Conservation (phyloP, 768 basidiomycete genomes). For the Clitopilus hobsonii region DNA sequence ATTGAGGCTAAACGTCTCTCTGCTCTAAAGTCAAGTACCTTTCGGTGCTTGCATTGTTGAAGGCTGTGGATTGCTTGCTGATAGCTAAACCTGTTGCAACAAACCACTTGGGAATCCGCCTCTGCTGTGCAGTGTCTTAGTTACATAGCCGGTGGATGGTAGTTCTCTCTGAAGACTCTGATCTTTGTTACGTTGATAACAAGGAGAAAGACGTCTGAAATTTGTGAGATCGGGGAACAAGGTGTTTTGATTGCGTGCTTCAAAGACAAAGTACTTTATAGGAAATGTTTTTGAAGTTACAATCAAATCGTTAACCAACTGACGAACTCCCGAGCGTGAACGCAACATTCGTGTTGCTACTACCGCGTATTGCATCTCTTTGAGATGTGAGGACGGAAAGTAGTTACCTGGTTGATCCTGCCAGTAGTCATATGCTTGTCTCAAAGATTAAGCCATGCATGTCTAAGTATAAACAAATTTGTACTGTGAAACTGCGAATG, state of each 20-base stretch:
- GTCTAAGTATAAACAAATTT: slow-evolving; percentile 72
- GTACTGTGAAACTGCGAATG: slow-evolving; percentile 78
- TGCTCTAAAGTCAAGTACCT: slow-evolving; percentile 20
- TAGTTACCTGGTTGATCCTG: slow-evolving; percentile 84
- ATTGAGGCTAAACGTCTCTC: slow-evolving; percentile 5
- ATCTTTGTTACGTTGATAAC: slow-evolving; percentile 24
- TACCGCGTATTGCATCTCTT: slow-evolving; percentile 3
- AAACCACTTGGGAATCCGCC: slow-evolving; percentile 31
- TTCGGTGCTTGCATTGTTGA: slow-evolving; percentile 23
- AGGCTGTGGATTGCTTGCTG: slow-evolving; percentile 34
- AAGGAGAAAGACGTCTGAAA: slow-evolving; percentile 27
- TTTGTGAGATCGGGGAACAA: slow-evolving; percentile 43
- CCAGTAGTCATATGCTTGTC: slow-evolving; percentile 84
- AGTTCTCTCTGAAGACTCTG: slow-evolving; percentile 31
- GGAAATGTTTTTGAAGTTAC: slow-evolving; percentile 10
- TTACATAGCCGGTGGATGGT: slow-evolving; percentile 24
- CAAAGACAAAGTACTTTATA: slow-evolving; percentile 13
- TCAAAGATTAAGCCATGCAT: slow-evolving; percentile 83
- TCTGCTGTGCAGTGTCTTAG: slow-evolving; percentile 20
- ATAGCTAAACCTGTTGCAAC: slow-evolving; percentile 33
- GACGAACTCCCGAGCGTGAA: slow-evolving; percentile 20
- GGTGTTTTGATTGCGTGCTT: slow-evolving; percentile 27
- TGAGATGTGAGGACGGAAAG: slow-evolving; percentile 24
- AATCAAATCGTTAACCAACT: slow-evolving; percentile 18
- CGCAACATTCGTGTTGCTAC: slow-evolving; percentile 8